A percentile compares a stretch with the other conserved stretches of the same genome.
These are phyloP conservation scores for Pinus tabuliformis DNA, from an alignment of 75 land plant genomes.

Conservation along the genomic window DNA sequence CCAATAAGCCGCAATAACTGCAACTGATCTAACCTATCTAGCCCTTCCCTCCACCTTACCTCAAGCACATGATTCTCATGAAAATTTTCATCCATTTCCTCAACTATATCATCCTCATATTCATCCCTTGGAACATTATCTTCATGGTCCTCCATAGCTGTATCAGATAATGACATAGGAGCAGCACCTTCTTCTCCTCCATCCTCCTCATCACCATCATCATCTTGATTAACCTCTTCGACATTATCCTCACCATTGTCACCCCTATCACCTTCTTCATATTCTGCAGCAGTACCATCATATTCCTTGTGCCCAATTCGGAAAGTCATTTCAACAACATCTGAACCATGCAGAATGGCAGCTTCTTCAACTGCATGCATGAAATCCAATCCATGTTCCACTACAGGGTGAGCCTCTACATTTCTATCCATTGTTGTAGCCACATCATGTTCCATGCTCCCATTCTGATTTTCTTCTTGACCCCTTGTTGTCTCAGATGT, in stretches of 20 bases:
- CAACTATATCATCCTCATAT: slow-evolving; percentile 33
- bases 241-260: slow-evolving; percentile 25
- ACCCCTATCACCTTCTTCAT: slow-evolving; percentile 28
- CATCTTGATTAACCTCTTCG: slow-evolving; percentile 38
- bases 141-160: slow-evolving; percentile 48
- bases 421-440: background rate
- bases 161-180: slow-evolving; percentile 43
- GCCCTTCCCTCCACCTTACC: slow-evolving; percentile 44
- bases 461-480: background rate
- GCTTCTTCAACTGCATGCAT: background rate
- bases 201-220: slow-evolving; percentile 77
- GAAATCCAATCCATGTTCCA: background rate
- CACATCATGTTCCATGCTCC: background rate
- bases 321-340: slow-evolving; percentile 24
- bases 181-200: slow-evolving; percentile 48
- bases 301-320: slow-evolving; percentile 28
- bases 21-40: slow-evolving; percentile 30
- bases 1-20: slow-evolving; percentile 28
- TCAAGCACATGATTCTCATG: slow-evolving; percentile 37
- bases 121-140: slow-evolving; percentile 44
- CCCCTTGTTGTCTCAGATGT: background rate
- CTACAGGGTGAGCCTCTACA: background rate
- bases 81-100: slow-evolving; percentile 28
- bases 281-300: slow-evolving; percentile 26
- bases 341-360: slow-evolving; percentile 26